A percentile compares a stretch with the other conserved stretches of the same genome.
phyloP scores from a whole-genome alignment of 208 protist genomes.

The Balamuthia mandrillaris region DNA sequence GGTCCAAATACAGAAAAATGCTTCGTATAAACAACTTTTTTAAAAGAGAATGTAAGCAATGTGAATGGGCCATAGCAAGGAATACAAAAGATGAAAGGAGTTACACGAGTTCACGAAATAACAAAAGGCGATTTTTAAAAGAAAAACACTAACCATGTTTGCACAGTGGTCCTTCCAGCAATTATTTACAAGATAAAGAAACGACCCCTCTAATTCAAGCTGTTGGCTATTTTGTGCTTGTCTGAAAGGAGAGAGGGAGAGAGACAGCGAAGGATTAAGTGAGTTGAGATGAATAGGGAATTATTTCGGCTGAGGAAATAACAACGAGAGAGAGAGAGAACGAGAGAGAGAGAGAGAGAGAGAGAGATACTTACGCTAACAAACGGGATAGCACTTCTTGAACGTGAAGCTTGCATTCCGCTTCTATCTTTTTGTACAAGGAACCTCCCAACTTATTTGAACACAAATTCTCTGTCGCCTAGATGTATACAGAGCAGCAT shows the following conservation, averaged over 20 bases:
- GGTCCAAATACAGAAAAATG: constrained; percentile 70
- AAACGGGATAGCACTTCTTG: not conserved
- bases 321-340: too few relatives aligned
- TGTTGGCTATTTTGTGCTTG: not conserved
- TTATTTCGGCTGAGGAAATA: too few relatives aligned
- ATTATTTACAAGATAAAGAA: constrained; percentile 41
- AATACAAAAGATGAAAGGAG: not conserved
- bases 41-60: not conserved
- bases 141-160: constrained; percentile 43
- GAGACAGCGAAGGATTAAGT: too few relatives aligned
- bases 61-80: not conserved
- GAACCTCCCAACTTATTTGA: constrained; percentile 17
- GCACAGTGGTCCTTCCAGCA: constrained; percentile 46
- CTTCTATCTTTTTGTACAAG: constrained; percentile 45
- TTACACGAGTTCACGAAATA: not conserved
- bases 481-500: not conserved
- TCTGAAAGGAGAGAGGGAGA: too few relatives aligned
- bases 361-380: too few relatives aligned
- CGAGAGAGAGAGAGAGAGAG: too few relatives aligned
- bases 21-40: constrained; percentile 59
- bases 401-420: constrained; percentile 1
- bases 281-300: too few relatives aligned
- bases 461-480: constrained; percentile 24
- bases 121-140: not conserved
- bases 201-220: not conserved